Base-by-base conservation (phyloP, 2,329 filamentous ascomycete species). In the Mycosphaerelloides madeirae region DNA sequence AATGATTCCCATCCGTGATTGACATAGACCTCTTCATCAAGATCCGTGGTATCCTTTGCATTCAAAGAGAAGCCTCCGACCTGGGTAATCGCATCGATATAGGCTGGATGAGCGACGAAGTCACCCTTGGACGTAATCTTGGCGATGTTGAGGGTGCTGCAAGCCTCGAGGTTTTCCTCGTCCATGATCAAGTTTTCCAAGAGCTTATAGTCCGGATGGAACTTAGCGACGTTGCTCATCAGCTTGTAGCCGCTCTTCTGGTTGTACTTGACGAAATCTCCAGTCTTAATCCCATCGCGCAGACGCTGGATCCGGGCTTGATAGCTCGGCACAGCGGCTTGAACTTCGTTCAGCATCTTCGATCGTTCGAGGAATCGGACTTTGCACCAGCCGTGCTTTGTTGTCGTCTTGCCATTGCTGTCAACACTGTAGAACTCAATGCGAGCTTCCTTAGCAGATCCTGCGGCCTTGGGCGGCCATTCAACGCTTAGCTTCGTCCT, bases 41-140 rank as follows among this genome's bases (percentile, higher is more conserved):
- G 54, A 36, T 67, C 50, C 6, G 48, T 44, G 3, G 40, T 25
- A 20, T 60, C 55, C 15, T 57, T 56, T 3, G 56, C 28, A 58
- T 52, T 52, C 49, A 49, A 16, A n/a, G 35, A 34, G 25, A 49
- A 52, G 7, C 49, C 46, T 13, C 34, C 62, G 2, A 67, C 43
- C 35, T 68, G 65, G 20, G 59, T 59, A 11, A 66, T 51, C 37
- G 62, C 64, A 51, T 70, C 68, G 31, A 68, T 66, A 42, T 32
- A 32, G 6, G 31, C 31, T 18, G 29, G 31, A 13, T 20, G 20
- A 29, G 13, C 29, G 3, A n/a, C 16, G 18, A 46, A 41, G 15
- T 31, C 31, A 29, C 43, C 35, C 9, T 29, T 18, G 16, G 33
- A 15, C 18, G 31, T 29, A 9, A 9, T 6, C 22, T 5, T 5